phyloP scores from a whole-genome alignment of 768 basidiomycete species.

The Suillus bovinus region DNA sequence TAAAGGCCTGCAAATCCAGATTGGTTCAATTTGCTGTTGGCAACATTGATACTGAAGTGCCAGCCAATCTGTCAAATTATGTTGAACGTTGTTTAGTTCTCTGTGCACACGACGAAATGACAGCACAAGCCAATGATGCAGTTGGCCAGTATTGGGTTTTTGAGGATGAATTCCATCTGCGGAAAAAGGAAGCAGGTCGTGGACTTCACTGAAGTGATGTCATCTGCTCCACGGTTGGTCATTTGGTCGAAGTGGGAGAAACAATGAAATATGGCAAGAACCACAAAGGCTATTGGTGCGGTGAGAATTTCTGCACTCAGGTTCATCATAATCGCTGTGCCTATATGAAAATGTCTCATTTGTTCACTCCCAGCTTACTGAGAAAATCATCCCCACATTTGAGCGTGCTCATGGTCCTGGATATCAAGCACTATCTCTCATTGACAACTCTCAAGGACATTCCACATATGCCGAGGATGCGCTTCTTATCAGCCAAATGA shows the following conservation, averaged over 20 bases:
- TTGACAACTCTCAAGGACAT: no score
- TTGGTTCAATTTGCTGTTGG: slow-evolving; percentile 17
- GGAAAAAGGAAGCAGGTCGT: slow-evolving; percentile 39
- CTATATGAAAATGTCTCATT: no score
- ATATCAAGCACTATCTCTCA: no score
- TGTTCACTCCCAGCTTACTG: neutral
- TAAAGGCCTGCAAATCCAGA: slow-evolving; percentile 27
- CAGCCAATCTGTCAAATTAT: no score
- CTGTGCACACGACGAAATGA: slow-evolving; percentile 41
- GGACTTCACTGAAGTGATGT: slow-evolving; percentile 40
- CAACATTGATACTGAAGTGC: slow-evolving; percentile 12
- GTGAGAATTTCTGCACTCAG: slow-evolving; percentile 34
- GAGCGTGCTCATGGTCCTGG: no score
- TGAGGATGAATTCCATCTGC: slow-evolving; percentile 32
- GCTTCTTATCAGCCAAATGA: neutral
- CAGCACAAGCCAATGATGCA: slow-evolving; percentile 39
- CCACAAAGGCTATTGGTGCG: slow-evolving; percentile 41
- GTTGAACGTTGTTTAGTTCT: slow-evolving; percentile 23
- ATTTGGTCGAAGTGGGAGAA: slow-evolving; percentile 33
- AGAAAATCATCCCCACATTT: no score
- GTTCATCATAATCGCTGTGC: no score
- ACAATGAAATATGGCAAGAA: slow-evolving; percentile 44
- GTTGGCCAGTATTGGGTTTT: slow-evolving; percentile 36
- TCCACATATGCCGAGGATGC: neutral
- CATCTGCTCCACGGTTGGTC: slow-evolving; percentile 36